Evolutionary conservation across 306 rosid genomes (phyloP).

Genomic region (Sphenostylis stenocarpa): DNA sequence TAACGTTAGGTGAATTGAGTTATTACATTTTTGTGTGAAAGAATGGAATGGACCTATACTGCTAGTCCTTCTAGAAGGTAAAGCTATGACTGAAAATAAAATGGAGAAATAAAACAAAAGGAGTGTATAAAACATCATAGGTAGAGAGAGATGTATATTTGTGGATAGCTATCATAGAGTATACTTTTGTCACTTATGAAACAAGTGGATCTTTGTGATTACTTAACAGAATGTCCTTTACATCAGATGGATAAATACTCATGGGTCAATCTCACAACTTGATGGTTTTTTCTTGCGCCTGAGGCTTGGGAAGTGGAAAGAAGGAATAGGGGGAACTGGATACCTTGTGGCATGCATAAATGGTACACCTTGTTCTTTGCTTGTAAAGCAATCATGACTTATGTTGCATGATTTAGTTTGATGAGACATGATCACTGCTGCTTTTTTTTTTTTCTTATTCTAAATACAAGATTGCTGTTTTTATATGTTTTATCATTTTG

Average conservation of each 20-base stretch:
- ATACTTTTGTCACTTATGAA: neutral
- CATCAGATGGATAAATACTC: conserved; percentile 71
- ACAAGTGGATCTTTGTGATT: conserved; percentile 17
- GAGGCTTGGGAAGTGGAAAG: conserved; percentile 91
- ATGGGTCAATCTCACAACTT: conserved; percentile 49
- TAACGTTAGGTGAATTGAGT: neutral
- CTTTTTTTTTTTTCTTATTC: neutral
- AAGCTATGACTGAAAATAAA: neutral
- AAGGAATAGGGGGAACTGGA: conserved; percentile 76
- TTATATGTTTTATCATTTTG: neutral
- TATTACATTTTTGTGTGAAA: neutral
- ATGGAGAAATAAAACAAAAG: neutral
- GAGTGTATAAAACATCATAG: neutral
- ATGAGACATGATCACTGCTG: neutral
- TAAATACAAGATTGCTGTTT: neutral
- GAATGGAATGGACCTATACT: neutral
- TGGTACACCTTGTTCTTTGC: conserved; percentile 48
- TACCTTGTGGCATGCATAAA: conserved; percentile 81
- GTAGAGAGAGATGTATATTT: neutral
- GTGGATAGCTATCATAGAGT: neutral
- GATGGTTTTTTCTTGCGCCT: conserved; percentile 87
- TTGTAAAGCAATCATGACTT: neutral
- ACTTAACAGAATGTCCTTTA: conserved; percentile 30
- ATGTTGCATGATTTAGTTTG: neutral
- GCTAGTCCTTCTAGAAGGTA: neutral